A percentile compares a stretch with the other conserved stretches of the same genome.
Evolutionary conservation across 2,329 filamentous ascomycete species (phyloP).

Genomic region (Sordariomycetes sp.): DNA sequence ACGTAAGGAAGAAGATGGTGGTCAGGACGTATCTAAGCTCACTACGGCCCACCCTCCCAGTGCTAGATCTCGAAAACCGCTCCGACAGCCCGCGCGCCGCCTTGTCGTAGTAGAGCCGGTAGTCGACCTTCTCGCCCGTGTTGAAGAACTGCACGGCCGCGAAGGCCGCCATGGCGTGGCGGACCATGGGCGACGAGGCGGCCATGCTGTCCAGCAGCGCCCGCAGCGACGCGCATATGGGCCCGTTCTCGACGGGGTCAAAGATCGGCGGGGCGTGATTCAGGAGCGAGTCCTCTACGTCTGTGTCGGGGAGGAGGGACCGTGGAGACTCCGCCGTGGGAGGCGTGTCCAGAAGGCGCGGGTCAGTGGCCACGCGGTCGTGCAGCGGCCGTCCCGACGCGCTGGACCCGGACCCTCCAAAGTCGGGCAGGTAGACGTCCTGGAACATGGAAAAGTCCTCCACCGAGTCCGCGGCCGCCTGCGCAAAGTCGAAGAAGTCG

Average conservation of each 20-base stretch:
- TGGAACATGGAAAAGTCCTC: slow-evolving; percentile 1
- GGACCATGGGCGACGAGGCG: slow-evolving; percentile 33
- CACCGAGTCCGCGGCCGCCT: neutral
- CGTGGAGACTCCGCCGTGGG: neutral
- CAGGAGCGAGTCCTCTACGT: neutral
- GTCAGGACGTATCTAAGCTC: neutral
- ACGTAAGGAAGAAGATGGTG: slow-evolving; percentile 3
- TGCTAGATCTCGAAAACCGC: slow-evolving; percentile 27
- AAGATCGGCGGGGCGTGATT: neutral
- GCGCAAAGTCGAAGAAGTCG: neutral
- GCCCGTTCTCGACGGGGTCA: slow-evolving; percentile 2
- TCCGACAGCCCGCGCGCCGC: slow-evolving; percentile 24
- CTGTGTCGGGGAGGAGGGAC: neutral
- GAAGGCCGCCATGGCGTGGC: slow-evolving; percentile 38
- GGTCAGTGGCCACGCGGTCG: neutral
- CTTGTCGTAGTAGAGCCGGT: slow-evolving; percentile 24
- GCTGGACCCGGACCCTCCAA: neutral
- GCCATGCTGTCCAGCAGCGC: slow-evolving; percentile 30
- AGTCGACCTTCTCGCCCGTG: slow-evolving; percentile 20
- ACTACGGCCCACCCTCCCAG: slow-evolving; percentile 12
- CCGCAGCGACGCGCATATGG: slow-evolving; percentile 1
- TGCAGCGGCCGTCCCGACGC: neutral
- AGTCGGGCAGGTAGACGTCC: neutral
- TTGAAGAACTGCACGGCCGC: slow-evolving; percentile 31
- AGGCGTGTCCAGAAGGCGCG: neutral